Percentiles rank a stretch among this genome's conserved stretches.
Conservation (phyloP, 352 stramenopile genomes). For the Phytopythium montanum region DNA sequence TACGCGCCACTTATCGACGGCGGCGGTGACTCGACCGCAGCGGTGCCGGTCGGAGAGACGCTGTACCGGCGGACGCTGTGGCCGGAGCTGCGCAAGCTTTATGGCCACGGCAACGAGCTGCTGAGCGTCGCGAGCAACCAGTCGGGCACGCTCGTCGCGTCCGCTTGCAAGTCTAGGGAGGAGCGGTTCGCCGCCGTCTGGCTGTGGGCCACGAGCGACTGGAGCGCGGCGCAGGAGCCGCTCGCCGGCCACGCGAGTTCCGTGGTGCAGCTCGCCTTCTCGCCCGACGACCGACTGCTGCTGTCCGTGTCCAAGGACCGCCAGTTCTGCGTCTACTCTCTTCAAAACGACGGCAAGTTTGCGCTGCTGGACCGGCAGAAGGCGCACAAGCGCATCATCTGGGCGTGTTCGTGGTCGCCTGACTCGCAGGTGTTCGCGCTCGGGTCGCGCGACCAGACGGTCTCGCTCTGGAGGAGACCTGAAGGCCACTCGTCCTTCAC, state of each 20-base stretch:
- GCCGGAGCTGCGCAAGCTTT: slow-evolving; percentile 74
- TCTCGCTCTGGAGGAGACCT: slow-evolving; percentile 43
- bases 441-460: slow-evolving; percentile 60
- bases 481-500: slow-evolving; percentile 19
- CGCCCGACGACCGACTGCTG: slow-evolving; percentile 50
- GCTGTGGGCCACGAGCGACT: slow-evolving; percentile 62
- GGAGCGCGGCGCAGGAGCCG: slow-evolving; percentile 36
- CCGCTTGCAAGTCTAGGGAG: slow-evolving; percentile 72
- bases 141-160: slow-evolving; percentile 49
- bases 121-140: slow-evolving; percentile 60
- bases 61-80: slow-evolving; percentile 66
- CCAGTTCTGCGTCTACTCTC: slow-evolving; percentile 66
- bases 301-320: slow-evolving; percentile 73
- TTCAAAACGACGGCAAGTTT: slow-evolving; percentile 23
- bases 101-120: slow-evolving; percentile 80
- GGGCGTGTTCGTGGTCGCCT: slow-evolving; percentile 70
- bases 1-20: slow-evolving; percentile 25
- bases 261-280: slow-evolving; percentile 75
- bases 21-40: slow-evolving; percentile 7
- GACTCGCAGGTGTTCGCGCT: slow-evolving; percentile 55
- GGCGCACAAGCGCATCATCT: slow-evolving; percentile 78
- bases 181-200: slow-evolving; percentile 59
- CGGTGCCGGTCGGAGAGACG: slow-evolving; percentile 56
- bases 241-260: slow-evolving; percentile 75
- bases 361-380: slow-evolving; percentile 43